Conservation (phyloP, 306 rosid species). For the Acacia melanoxylon region DNA sequence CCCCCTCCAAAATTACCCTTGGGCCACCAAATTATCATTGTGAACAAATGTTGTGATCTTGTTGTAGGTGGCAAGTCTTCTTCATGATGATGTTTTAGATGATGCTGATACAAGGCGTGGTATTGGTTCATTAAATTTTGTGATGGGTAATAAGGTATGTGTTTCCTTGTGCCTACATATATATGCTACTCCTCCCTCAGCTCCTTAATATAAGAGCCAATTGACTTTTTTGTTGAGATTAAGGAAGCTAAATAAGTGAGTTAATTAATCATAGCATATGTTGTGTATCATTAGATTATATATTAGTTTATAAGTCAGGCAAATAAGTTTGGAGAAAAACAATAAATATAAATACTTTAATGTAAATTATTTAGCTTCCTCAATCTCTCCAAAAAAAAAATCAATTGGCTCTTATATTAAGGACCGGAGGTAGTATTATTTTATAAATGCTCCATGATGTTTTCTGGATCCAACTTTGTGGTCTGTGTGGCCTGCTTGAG, state of each 20-base stretch:
- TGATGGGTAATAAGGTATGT: slow-evolving; percentile 94
- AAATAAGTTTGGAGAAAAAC: too few species aligned
- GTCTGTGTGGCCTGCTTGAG: slow-evolving; percentile 33
- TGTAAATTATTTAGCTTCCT: too few species aligned
- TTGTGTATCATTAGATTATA: too few species aligned
- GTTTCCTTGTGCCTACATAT: background rate
- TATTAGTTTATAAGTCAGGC: too few species aligned
- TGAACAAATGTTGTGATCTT: slow-evolving; percentile 23
- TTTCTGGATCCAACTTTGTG: slow-evolving; percentile 15
- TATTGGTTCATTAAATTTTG: slow-evolving; percentile 72
- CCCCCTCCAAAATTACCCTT: background rate
- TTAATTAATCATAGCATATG: too few species aligned
- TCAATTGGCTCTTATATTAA: too few species aligned
- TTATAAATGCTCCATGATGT: slow-evolving; percentile 23
- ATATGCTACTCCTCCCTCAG: background rate
- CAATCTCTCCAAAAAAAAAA: too few species aligned
- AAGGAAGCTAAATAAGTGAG: too few species aligned
- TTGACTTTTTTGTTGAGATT: too few species aligned
- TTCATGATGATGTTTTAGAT: slow-evolving; percentile 97
- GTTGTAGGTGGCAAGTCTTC: slow-evolving; percentile 92
- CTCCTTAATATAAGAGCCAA: too few species aligned
- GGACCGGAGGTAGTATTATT: background rate
- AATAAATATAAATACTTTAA: too few species aligned
- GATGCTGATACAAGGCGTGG: slow-evolving; percentile 98
- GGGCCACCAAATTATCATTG: background rate